Percentiles rank a stretch among this genome's conserved stretches.
Evolutionary conservation across 176 grass and related monocot genomes (phyloP).

Genomic region (Pontederia crassipes): DNA sequence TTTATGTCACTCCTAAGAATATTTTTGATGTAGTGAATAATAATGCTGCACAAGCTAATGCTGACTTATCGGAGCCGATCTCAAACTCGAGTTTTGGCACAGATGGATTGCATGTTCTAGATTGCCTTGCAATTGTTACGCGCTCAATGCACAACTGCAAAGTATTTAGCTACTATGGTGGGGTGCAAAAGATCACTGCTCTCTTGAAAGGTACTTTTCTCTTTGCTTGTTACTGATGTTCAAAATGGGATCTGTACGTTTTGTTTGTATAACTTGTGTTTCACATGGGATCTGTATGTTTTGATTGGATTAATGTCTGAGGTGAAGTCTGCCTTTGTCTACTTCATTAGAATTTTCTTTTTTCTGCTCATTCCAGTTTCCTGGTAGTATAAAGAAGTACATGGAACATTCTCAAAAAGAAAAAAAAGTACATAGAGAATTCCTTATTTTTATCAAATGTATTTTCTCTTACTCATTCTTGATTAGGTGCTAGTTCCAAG

Average conservation of each 20-base stretch:
- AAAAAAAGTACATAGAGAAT: neutral
- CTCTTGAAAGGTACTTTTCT: conserved; percentile 73
- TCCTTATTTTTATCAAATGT: neutral
- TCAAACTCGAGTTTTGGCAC: conserved; percentile 35
- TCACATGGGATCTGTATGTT: neutral
- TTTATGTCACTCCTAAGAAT: neutral
- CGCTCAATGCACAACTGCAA: conserved; percentile 81
- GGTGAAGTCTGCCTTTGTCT: neutral
- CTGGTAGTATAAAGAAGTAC: too few relatives aligned
- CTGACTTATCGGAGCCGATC: conserved; percentile 37
- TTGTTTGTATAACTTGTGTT: too few relatives aligned
- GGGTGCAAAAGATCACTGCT: conserved; percentile 70
- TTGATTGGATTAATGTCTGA: neutral
- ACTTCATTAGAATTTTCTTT: neutral
- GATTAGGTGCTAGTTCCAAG: too few relatives aligned
- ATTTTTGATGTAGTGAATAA: conserved; percentile 35
- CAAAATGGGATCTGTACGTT: neutral
- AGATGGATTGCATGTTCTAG: conserved; percentile 56
- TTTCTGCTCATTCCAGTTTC: neutral
- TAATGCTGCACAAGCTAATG: conserved; percentile 36
- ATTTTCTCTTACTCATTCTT: too few relatives aligned
- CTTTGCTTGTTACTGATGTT: conserved; percentile 7
- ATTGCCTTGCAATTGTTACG: conserved; percentile 67
- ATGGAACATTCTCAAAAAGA: too few relatives aligned
- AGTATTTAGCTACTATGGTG: conserved; percentile 96